Evolutionary conservation across 257 asterid genomes (phyloP).

Genomic region (Petunia axillaris): DNA sequence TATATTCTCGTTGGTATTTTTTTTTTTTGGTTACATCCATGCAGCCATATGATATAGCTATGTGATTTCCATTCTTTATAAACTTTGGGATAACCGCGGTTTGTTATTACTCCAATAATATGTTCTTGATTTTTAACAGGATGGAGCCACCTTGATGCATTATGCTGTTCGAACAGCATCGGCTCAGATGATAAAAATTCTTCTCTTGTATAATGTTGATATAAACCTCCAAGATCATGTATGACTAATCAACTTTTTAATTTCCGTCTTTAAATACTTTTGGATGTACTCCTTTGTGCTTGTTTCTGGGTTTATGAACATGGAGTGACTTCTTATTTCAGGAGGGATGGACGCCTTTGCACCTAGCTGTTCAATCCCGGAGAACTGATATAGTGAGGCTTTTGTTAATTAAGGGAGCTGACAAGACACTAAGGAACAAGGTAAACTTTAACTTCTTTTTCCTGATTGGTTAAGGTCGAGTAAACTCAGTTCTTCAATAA

Average conservation of each 20-base stretch:
- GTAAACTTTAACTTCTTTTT: conserved; percentile 35
- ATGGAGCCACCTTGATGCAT: conserved; percentile 90
- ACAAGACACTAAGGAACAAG: conserved; percentile 66
- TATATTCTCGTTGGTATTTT: conserved; percentile 1
- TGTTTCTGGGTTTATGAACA: background rate
- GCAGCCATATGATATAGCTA: background rate
- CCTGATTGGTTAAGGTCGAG: no score
- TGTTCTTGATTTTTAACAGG: conserved; percentile 53
- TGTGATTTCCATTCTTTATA: background rate
- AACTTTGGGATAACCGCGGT: background rate
- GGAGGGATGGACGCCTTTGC: conserved; percentile 96
- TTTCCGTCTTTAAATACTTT: background rate
- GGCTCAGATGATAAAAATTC: conserved; percentile 82
- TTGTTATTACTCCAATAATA: conserved; percentile 9
- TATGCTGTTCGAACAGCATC: conserved; percentile 86
- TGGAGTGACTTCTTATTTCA: conserved; percentile 33
- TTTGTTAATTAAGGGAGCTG: conserved; percentile 87
- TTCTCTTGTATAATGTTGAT: conserved; percentile 81
- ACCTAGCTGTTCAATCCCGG: conserved; percentile 89
- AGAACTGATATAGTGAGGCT: conserved; percentile 81
- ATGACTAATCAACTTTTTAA: conserved; percentile 33
- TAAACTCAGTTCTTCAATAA: background rate
- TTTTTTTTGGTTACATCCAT: conserved; percentile 6
- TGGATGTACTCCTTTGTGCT: conserved; percentile 7
- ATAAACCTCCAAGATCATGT: conserved; percentile 78